Conservation (phyloP, 192 early-diverging fungal genomes). For the Phlyctochytrium arcticum region DNA sequence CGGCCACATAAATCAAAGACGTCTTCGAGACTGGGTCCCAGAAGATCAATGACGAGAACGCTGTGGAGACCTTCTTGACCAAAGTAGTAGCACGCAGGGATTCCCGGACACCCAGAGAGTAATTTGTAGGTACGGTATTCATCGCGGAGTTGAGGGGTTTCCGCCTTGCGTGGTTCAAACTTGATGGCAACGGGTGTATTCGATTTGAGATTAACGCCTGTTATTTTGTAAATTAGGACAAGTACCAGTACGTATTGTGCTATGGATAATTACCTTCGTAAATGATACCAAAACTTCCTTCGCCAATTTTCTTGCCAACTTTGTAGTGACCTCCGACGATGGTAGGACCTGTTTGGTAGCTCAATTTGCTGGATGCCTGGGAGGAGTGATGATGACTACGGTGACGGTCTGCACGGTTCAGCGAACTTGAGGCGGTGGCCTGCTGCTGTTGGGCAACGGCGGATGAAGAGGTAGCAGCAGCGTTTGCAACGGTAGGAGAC, state of each 20-base stretch:
- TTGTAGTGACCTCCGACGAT: conserved; percentile 91
- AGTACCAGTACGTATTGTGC: neutral
- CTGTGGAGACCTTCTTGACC: conserved; percentile 96
- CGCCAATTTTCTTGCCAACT: conserved; percentile 94
- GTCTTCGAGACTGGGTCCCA: conserved; percentile 92
- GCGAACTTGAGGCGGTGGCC: too few relatives aligned
- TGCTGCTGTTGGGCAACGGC: too few relatives aligned
- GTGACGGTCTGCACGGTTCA: conserved; percentile 3
- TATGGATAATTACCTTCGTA: conserved; percentile 75
- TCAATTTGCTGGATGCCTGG: neutral
- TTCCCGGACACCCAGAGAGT: conserved; percentile 76
- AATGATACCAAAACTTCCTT: conserved; percentile 98
- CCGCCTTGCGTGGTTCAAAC: conserved; percentile 94
- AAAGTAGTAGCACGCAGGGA: conserved; percentile 92
- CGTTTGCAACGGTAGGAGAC: too few relatives aligned
- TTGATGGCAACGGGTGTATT: conserved; percentile 95
- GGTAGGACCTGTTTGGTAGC: conserved; percentile 13
- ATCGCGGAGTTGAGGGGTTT: conserved; percentile 94
- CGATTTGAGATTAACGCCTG: conserved; percentile 70
- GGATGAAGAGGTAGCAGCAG: too few relatives aligned
- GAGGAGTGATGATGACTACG: conserved; percentile 14
- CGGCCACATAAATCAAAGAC: conserved; percentile 94
- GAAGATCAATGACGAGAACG: conserved; percentile 88
- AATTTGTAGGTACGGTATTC: conserved; percentile 96
- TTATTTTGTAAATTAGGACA: neutral